A percentile compares a stretch with the other conserved stretches of the same genome.
phyloP scores from a whole-genome alignment of 2,329 filamentous ascomycete genomes.

The Fonsecaea pugnacius region DNA sequence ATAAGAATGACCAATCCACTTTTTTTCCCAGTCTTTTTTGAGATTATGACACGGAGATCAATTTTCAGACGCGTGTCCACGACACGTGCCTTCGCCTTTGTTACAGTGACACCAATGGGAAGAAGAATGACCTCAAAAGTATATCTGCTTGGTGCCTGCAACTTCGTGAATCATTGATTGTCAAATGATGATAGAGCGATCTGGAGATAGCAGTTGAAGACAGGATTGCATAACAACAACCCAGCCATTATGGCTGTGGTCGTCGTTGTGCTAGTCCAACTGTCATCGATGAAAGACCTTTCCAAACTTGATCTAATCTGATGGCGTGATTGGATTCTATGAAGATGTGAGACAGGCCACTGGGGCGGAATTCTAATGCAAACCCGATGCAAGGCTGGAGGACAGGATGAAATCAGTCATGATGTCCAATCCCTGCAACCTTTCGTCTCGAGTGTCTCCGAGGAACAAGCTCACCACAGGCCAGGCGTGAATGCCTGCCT shows the following conservation, averaged over 20 bases:
- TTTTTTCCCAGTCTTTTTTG: background rate
- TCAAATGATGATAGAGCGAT: slow-evolving; percentile 46
- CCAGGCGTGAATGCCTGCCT: slow-evolving; percentile 78
- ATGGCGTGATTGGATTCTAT: slow-evolving; percentile 39
- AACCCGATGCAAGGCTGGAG: slow-evolving; percentile 26
- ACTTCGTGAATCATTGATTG: slow-evolving; percentile 4
- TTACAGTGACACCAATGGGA: background rate
- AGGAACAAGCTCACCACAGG: slow-evolving; percentile 70
- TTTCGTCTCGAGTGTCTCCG: slow-evolving; percentile 51
- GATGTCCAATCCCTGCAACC: slow-evolving; percentile 52
- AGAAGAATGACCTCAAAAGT: background rate
- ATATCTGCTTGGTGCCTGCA: background rate
- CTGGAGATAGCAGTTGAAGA: slow-evolving; percentile 30
- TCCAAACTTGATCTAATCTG: slow-evolving; percentile 69
- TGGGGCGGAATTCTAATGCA: slow-evolving; percentile 5
- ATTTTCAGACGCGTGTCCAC: background rate
- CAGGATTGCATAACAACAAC: slow-evolving; percentile 20
- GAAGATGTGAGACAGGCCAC: background rate
- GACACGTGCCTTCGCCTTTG: background rate
- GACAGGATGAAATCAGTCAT: slow-evolving; percentile 35
- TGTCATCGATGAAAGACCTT: slow-evolving; percentile 49
- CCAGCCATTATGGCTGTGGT: slow-evolving; percentile 26
- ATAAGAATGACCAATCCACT: background rate
- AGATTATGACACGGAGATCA: background rate
- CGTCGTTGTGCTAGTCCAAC: slow-evolving; percentile 16